Conservation (phyloP, 2,329 filamentous ascomycete species). For the Colletotrichum sp. region DNA sequence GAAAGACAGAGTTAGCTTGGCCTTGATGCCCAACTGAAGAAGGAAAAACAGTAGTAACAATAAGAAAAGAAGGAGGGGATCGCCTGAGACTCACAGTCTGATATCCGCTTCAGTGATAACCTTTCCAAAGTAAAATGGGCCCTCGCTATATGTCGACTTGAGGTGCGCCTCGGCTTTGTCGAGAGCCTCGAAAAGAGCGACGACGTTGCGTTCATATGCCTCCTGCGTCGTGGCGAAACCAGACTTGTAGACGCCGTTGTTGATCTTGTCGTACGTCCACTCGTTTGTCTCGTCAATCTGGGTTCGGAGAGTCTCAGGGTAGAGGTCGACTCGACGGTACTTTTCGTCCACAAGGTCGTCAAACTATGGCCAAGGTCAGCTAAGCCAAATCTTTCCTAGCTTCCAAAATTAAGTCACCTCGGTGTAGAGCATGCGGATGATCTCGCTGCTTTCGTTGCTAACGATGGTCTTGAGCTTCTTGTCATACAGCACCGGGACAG, state of each 20-base stretch:
- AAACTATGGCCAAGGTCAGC: slow-evolving; percentile 54
- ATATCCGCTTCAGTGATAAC: slow-evolving; percentile 83
- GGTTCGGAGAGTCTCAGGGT: slow-evolving; percentile 66
- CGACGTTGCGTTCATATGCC: slow-evolving; percentile 80
- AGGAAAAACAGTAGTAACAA: background rate
- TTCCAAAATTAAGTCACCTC: slow-evolving; percentile 41
- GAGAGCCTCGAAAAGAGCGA: slow-evolving; percentile 74
- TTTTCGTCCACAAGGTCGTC: slow-evolving; percentile 69
- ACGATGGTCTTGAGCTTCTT: slow-evolving; percentile 78
- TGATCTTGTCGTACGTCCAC: slow-evolving; percentile 80
- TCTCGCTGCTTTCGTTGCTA: slow-evolving; percentile 91
- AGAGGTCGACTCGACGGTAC: slow-evolving; percentile 67
- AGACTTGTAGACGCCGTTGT: slow-evolving; percentile 75
- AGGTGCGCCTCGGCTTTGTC: slow-evolving; percentile 80
- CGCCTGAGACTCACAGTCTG: slow-evolving; percentile 57
- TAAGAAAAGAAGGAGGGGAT: background rate
- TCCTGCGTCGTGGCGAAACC: slow-evolving; percentile 86
- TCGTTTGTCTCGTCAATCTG: slow-evolving; percentile 79
- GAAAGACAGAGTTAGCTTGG: background rate
- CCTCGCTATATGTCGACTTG: slow-evolving; percentile 38
- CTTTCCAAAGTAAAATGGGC: slow-evolving; percentile 78
- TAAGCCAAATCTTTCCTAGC: background rate
- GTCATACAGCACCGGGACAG: slow-evolving; percentile 87
- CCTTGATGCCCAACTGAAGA: background rate
- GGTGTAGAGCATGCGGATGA: slow-evolving; percentile 86